Evolutionary conservation across 2,329 filamentous ascomycete species (phyloP), one percentile per base, ranked within the genome.

Genomic region (Endothia cerciana): DNA sequence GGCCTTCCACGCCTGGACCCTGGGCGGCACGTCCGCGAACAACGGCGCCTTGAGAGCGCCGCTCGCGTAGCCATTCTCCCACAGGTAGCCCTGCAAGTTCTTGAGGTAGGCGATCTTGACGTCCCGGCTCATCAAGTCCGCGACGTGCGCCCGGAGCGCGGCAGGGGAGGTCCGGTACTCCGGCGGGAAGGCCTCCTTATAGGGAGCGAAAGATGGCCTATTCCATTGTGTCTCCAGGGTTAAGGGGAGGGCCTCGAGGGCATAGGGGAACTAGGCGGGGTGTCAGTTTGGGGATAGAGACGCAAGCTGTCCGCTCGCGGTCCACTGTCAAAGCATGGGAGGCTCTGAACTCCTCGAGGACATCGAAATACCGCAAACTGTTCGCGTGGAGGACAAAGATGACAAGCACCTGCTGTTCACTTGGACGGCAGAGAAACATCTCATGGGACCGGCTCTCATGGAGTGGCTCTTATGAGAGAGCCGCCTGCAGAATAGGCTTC

Each of bases 41-140:
- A 95, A 81, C 11, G 90, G 89, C 33, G 91, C 91, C 68, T 85
- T 85, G 69, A 94, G 84, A 68, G 87, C 82, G 62, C 91, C 91
- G 61, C 84, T 85, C 67, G 83, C 81, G 78, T 94, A 95, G 66
- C 92, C 92, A 47, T 84, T 84, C 72, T 88, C 82, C 91, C 91
- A 95, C 49, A 95, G 84, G 72, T 91, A 88, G 71, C 92, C 90
- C 79, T 95, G 91, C 53, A 94, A 86, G 66, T 86, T 86, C 80
- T 95, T 95, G 69, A 94, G 82, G 77, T 93, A 93, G 51, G 90
- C 80, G 67, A 88, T 83, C 78, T 94, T 95, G 73, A 92, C 83
- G 74, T 95, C 91, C 69, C 84, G 85, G 67, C 82, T 80, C 72
- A 92, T 89, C 69, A 94, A 84, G 73, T 93, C 88, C 70, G 84